Percentiles rank a stretch among this genome's conserved stretches.
These are phyloP conservation scores for Stentor roeselii DNA, from an alignment of 73 alveolate genomes.

Conservation along the genomic window DNA sequence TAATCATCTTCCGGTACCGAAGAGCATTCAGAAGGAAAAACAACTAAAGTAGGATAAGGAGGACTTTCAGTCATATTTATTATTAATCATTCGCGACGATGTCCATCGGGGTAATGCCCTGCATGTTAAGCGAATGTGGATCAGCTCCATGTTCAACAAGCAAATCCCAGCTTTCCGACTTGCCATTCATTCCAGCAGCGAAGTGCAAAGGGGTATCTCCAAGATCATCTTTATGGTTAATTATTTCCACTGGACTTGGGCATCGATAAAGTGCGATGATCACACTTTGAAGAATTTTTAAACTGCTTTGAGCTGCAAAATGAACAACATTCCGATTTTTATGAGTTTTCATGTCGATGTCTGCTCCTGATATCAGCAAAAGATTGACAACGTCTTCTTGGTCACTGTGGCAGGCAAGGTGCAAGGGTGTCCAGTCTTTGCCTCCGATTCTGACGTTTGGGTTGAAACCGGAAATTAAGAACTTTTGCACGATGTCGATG, in stretches of 20 bases:
- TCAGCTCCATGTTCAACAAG: conserved; percentile 28
- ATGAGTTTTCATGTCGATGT: conserved; percentile 17
- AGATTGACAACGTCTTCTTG: conserved; percentile 2
- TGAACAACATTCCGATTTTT: conserved; percentile 16
- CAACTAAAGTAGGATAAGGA: too few species aligned
- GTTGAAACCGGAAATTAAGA: background rate
- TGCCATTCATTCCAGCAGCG: conserved; percentile 7
- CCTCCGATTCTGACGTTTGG: background rate
- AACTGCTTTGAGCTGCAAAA: conserved; percentile 32
- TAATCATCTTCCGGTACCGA: too few species aligned
- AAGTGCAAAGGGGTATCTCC: conserved; percentile 24
- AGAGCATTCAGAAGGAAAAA: too few species aligned
- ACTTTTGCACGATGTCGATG: background rate
- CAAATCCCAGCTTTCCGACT: background rate
- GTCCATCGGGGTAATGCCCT: conserved; percentile 23
- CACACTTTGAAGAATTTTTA: background rate
- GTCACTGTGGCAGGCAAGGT: background rate
- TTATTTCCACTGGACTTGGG: background rate
- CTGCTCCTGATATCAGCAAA: conserved; percentile 20
- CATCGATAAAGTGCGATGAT: background rate
- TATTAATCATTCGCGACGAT: background rate
- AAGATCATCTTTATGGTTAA: conserved; percentile 15
- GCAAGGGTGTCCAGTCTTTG: conserved; percentile 17
- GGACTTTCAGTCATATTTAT: too few species aligned
- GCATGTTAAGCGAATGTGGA: conserved; percentile 1